Evolutionary conservation across 352 stramenopile genomes (phyloP).

Genomic region (Globisporangium acanthophoron): DNA sequence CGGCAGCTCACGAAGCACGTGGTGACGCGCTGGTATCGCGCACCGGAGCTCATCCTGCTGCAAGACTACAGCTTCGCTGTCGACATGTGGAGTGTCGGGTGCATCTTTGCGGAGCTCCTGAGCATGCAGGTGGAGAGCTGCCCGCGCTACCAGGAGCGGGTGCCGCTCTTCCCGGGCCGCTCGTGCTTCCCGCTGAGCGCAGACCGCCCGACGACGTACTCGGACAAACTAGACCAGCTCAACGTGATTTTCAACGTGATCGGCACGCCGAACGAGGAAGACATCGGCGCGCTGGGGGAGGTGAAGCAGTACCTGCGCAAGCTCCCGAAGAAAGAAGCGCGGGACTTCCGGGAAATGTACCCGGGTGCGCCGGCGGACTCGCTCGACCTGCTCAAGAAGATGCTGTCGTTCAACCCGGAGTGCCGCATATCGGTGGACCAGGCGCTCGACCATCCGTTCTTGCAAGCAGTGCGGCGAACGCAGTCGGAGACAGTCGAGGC

Average conservation of each 20-base stretch:
- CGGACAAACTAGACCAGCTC: slow-evolving; percentile 89
- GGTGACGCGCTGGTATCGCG: slow-evolving; percentile 97
- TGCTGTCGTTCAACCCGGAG: slow-evolving; percentile 80
- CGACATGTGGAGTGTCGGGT: slow-evolving; percentile 99
- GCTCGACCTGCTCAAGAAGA: slow-evolving; percentile 82
- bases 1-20: slow-evolving; percentile 97
- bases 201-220: slow-evolving; percentile 78
- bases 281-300: slow-evolving; percentile 79
- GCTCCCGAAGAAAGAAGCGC: slow-evolving; percentile 74
- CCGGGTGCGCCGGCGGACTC: slow-evolving; percentile 70
- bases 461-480: slow-evolving; percentile 66
- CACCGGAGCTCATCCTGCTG: slow-evolving; percentile 95
- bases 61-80: slow-evolving; percentile 96
- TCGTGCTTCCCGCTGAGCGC: slow-evolving; percentile 86
- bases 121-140: slow-evolving; percentile 88
- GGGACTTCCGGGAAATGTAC: slow-evolving; percentile 82
- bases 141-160: slow-evolving; percentile 79
- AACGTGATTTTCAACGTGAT: slow-evolving; percentile 96
- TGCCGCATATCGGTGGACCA: slow-evolving; percentile 83
- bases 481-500: slow-evolving; percentile 70
- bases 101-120: slow-evolving; percentile 86
- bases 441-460: slow-evolving; percentile 76
- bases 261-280: slow-evolving; percentile 88
- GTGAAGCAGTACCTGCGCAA: slow-evolving; percentile 87
- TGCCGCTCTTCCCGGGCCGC: slow-evolving; percentile 75